Evolutionary conservation across 2,329 filamentous ascomycete genomes (phyloP).

Genomic region (Botryosphaeria dothidea): DNA sequence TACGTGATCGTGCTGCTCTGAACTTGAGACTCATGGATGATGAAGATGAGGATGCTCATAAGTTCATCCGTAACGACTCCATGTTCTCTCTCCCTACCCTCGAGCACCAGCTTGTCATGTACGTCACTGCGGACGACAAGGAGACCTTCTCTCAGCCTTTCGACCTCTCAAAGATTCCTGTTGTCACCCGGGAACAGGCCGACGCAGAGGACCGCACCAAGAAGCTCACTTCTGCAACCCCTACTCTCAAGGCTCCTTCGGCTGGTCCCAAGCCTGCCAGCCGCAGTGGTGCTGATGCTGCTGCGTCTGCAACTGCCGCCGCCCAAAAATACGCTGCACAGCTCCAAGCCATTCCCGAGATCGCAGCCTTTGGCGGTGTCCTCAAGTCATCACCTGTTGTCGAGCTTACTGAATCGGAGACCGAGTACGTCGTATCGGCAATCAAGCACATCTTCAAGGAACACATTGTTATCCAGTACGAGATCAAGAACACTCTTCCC

Average conservation of each 20-base stretch:
- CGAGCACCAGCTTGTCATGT: slow-evolving; percentile 96
- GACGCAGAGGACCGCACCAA: slow-evolving; percentile 95
- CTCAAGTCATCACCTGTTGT: slow-evolving; percentile 87
- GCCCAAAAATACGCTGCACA: slow-evolving; percentile 81
- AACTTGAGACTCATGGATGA: slow-evolving; percentile 92
- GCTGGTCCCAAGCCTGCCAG: slow-evolving; percentile 73
- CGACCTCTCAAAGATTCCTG: slow-evolving; percentile 85
- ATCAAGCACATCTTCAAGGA: slow-evolving; percentile 99
- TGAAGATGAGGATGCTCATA: slow-evolving; percentile 80
- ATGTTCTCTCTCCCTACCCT: slow-evolving; percentile 95
- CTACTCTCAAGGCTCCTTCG: slow-evolving; percentile 91
- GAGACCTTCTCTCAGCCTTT: slow-evolving; percentile 82
- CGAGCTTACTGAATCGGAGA: slow-evolving; percentile 94
- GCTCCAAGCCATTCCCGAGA: slow-evolving; percentile 83
- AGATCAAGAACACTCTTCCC: slow-evolving; percentile 95
- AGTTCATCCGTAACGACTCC: slow-evolving; percentile 94
- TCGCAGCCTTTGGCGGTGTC: slow-evolving; percentile 83
- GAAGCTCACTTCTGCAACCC: slow-evolving; percentile 91
- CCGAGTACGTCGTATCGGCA: slow-evolving; percentile 90
- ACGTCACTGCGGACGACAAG: slow-evolving; percentile 90
- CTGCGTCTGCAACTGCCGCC: slow-evolving; percentile 74
- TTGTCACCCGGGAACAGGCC: slow-evolving; percentile 93
- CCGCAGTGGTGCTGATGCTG: slow-evolving; percentile 70
- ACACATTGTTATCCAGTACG: slow-evolving; percentile 92
- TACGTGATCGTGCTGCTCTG: slow-evolving; percentile 89